phyloP scores from a whole-genome alignment of 2,329 filamentous ascomycete genomes.

The Knoxdaviesia capensis region DNA sequence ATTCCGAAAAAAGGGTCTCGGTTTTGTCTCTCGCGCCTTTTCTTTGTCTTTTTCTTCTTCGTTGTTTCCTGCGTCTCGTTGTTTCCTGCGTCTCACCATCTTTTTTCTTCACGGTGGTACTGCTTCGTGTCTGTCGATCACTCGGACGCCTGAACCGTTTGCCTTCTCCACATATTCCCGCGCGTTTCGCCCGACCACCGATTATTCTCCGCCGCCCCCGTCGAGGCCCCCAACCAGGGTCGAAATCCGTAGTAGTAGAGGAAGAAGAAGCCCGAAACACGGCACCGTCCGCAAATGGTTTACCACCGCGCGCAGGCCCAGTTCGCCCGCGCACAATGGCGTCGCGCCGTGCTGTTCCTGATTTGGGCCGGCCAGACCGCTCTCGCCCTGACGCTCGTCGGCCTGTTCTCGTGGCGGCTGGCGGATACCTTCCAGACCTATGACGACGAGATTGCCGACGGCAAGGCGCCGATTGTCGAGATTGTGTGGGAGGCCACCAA shows the following conservation, averaged over 20 bases:
- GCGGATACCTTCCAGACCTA: constrained; percentile 18
- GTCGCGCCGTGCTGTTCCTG: constrained; percentile 23
- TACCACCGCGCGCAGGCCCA: constrained; percentile 29
- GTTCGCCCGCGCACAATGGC: constrained; percentile 31
- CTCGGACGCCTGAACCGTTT: too few relatives aligned
- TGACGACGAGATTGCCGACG: neutral
- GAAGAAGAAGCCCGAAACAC: too few relatives aligned
- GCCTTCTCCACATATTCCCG: too few relatives aligned
- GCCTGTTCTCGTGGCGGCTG: constrained; percentile 31
- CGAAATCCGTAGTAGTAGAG: too few relatives aligned
- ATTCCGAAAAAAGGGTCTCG: too few relatives aligned
- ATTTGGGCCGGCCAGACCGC: constrained; percentile 27
- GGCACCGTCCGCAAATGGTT: constrained; percentile 11
- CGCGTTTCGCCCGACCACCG: too few relatives aligned
- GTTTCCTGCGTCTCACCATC: neutral
- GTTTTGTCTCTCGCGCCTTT: neutral
- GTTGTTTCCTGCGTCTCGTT: neutral
- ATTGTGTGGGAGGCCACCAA: constrained; percentile 28
- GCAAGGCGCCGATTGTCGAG: too few relatives aligned
- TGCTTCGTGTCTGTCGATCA: too few relatives aligned
- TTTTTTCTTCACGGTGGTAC: too few relatives aligned
- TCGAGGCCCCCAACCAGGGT: too few relatives aligned
- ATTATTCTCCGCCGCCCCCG: too few relatives aligned
- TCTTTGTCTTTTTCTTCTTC: constrained; percentile 1
- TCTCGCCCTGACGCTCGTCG: constrained; percentile 24